phyloP scores from a whole-genome alignment of 2,329 filamentous ascomycete genomes.

The Colletotrichum sp. region DNA sequence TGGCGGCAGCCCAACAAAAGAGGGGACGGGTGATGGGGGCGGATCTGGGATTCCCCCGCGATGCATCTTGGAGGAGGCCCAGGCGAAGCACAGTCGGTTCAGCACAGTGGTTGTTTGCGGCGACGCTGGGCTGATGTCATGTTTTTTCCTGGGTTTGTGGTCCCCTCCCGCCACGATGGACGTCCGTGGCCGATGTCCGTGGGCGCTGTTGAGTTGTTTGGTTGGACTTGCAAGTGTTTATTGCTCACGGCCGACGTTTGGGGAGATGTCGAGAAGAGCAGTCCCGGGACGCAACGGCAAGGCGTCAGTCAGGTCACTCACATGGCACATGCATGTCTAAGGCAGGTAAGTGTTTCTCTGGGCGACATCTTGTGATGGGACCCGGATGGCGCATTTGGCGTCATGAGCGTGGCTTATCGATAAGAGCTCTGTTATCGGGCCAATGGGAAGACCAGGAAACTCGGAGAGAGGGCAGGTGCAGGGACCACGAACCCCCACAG shows the following conservation, averaged over 20 bases:
- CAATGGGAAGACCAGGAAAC: neutral
- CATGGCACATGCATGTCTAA: conserved; percentile 6
- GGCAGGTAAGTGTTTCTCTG: neutral
- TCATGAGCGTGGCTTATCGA: conserved; percentile 18
- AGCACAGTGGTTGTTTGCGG: neutral
- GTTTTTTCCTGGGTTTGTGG: neutral
- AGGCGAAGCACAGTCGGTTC: neutral
- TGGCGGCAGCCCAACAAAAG: conserved; percentile 5
- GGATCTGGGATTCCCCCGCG: conserved; percentile 1
- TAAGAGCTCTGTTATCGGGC: neutral
- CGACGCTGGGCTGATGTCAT: conserved; percentile 12
- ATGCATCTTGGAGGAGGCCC: neutral
- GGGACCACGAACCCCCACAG: neutral
- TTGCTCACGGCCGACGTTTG: neutral
- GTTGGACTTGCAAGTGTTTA: neutral
- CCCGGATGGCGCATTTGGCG: conserved; percentile 15
- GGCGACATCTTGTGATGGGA: conserved; percentile 16
- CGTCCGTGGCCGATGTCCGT: neutral
- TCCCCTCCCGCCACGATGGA: neutral
- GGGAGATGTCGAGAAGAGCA: neutral
- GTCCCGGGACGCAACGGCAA: neutral
- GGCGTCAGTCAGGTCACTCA: conserved; percentile 11
- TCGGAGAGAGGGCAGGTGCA: neutral
- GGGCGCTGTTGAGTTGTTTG: neutral
- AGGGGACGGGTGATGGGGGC: neutral